Conservation (phyloP, 2,329 filamentous ascomycete species). For the Emmonsia crescens region DNA sequence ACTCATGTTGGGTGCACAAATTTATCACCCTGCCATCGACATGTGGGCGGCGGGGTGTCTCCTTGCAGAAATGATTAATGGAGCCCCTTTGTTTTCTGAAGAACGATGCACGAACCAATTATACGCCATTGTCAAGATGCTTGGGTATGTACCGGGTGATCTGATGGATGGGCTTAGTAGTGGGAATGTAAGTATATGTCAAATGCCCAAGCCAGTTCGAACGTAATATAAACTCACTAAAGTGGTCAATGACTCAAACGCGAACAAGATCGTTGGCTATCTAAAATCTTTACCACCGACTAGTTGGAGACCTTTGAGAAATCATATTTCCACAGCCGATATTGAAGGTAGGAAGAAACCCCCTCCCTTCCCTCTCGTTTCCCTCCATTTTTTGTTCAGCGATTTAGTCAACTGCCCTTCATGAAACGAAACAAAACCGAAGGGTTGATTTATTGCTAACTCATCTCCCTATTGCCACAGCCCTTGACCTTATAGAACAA, state of each 20-base stretch:
- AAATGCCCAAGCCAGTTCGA: too few species aligned
- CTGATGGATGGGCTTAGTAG: not conserved
- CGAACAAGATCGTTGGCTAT: not conserved
- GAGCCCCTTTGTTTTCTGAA: not conserved
- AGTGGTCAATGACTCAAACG: not conserved
- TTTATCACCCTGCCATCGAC: not conserved
- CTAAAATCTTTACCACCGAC: not conserved
- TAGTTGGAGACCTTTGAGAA: not conserved
- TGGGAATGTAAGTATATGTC: not conserved
- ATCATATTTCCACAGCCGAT: not conserved
- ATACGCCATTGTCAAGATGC: not conserved
- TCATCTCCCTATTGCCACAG: not conserved
- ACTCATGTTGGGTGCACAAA: not conserved
- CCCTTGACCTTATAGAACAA: not conserved
- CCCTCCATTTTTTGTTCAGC: too few species aligned
- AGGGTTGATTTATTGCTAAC: not conserved
- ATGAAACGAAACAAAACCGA: too few species aligned
- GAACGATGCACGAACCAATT: not conserved
- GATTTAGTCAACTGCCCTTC: not conserved
- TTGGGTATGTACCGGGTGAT: not conserved
- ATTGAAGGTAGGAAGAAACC: not conserved
- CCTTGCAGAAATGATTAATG: not conserved
- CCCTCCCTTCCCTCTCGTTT: not conserved
- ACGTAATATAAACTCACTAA: too few species aligned
- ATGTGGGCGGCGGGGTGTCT: not conserved